phyloP scores from a whole-genome alignment of 2,329 filamentous ascomycete species.

The Biscogniauxia marginata region DNA sequence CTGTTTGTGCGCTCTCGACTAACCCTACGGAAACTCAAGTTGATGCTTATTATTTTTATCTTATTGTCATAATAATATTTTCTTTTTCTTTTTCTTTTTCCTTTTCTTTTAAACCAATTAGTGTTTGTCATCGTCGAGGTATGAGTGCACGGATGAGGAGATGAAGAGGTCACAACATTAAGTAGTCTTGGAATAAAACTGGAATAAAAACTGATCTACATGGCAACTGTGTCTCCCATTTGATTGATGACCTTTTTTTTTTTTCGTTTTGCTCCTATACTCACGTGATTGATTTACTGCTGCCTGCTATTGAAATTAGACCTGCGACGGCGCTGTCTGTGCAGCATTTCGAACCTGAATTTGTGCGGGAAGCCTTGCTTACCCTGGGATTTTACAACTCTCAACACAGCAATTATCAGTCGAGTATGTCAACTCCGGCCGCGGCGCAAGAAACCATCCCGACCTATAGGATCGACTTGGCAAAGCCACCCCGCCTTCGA shows the following conservation, averaged over 20 bases:
- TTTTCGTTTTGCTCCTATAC: background rate
- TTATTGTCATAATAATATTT: too few species aligned
- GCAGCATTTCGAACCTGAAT: background rate
- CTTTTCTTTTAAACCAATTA: too few species aligned
- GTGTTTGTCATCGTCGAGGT: too few species aligned
- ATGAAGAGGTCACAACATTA: too few species aligned
- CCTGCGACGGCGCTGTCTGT: background rate
- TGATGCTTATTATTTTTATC: too few species aligned
- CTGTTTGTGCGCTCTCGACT: too few species aligned
- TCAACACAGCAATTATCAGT: background rate
- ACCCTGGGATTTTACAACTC: background rate
- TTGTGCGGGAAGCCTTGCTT: background rate
- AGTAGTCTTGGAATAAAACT: too few species aligned
- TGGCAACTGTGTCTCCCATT: background rate
- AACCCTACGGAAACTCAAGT: too few species aligned
- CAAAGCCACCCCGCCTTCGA: conserved; percentile 48
- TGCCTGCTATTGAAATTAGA: background rate
- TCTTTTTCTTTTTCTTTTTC: too few species aligned
- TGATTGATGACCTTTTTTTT: background rate
- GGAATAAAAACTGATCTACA: background rate
- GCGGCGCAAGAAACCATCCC: conserved; percentile 13
- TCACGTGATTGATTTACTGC: background rate
- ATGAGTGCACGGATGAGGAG: too few species aligned
- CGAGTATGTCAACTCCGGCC: conserved; percentile 8
- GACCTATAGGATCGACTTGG: conserved; percentile 48